Conservation (phyloP, 331 rosid genomes). For the Arachis monticola region DNA sequence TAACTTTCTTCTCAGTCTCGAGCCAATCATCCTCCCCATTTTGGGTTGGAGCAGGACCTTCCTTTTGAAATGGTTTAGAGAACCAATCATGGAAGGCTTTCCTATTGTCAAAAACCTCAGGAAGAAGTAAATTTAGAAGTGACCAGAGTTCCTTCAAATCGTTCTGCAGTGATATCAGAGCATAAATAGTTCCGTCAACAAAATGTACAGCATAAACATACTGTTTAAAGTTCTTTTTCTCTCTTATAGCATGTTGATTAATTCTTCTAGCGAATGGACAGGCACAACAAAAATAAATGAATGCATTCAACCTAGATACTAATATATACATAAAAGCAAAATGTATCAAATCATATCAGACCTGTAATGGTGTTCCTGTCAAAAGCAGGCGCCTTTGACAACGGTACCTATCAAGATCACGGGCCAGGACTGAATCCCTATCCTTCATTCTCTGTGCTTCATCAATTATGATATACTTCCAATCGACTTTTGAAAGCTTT, state of each 20-base stretch:
- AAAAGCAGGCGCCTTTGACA: slow-evolving; percentile 97
- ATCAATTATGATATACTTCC: slow-evolving; percentile 97
- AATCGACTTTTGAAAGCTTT: slow-evolving; percentile 90
- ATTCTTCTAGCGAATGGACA: not conserved
- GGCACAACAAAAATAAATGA: slow-evolving; percentile 11
- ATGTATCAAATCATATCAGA: slow-evolving; percentile 40
- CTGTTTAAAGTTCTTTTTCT: not conserved
- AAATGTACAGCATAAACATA: not conserved
- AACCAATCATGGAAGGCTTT: slow-evolving; percentile 99
- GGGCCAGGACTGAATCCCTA: slow-evolving; percentile 96
- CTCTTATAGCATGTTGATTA: not conserved
- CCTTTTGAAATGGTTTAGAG: slow-evolving; percentile 96
- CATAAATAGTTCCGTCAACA: slow-evolving; percentile 31
- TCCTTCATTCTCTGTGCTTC: slow-evolving; percentile 99
- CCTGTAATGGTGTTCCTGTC: slow-evolving; percentile 99
- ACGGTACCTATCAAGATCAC: slow-evolving; percentile 97
- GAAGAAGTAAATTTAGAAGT: slow-evolving; percentile 96
- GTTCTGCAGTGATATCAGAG: slow-evolving; percentile 63
- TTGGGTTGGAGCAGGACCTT: slow-evolving; percentile 74
- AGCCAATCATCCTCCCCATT: slow-evolving; percentile 98
- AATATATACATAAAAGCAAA: slow-evolving; percentile 8
- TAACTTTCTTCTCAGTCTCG: slow-evolving; percentile 97
- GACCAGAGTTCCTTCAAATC: slow-evolving; percentile 99
- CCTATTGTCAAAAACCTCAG: slow-evolving; percentile 95
- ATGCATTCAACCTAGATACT: not conserved